A percentile compares a stretch with the other conserved stretches of the same genome.
Conservation (phyloP, 2,329 filamentous ascomycete genomes). For the Ilyonectria robusta region DNA sequence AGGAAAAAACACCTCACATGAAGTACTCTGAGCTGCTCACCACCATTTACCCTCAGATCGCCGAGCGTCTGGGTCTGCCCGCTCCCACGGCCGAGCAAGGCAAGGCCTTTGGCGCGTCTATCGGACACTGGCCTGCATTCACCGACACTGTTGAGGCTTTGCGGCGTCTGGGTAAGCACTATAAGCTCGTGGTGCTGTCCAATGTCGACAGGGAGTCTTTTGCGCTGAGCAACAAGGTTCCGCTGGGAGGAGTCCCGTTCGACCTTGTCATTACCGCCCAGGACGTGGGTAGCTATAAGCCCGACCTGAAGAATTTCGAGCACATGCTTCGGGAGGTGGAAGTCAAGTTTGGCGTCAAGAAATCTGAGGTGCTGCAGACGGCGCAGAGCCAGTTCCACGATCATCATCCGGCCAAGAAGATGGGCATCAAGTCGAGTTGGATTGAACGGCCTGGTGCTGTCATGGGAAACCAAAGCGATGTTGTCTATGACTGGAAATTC, state of each 20-base stretch:
- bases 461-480: conserved; percentile 60
- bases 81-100: conserved; percentile 56
- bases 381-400: conserved; percentile 81
- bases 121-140: conserved; percentile 72
- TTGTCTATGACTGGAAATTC: conserved; percentile 69
- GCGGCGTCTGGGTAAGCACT: conserved; percentile 62
- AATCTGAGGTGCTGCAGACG: conserved; percentile 72
- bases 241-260: conserved; percentile 65
- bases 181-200: conserved; percentile 71
- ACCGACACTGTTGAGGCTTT: conserved; percentile 71
- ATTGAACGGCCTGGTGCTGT: conserved; percentile 64
- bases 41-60: conserved; percentile 61
- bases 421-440: conserved; percentile 73
- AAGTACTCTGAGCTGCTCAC: conserved; percentile 73
- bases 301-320: conserved; percentile 74
- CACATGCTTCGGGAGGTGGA: conserved; percentile 71
- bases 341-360: conserved; percentile 68
- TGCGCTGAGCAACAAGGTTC: conserved; percentile 57
- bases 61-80: conserved; percentile 57
- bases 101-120: conserved; percentile 64
- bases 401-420: conserved; percentile 73
- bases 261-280: conserved; percentile 78
- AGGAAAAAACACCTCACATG: conserved; percentile 68
- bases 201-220: conserved; percentile 72
- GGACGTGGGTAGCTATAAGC: conserved; percentile 81